phyloP scores from a whole-genome alignment of 139 green algal species.

The Coccomyxa sp. region DNA sequence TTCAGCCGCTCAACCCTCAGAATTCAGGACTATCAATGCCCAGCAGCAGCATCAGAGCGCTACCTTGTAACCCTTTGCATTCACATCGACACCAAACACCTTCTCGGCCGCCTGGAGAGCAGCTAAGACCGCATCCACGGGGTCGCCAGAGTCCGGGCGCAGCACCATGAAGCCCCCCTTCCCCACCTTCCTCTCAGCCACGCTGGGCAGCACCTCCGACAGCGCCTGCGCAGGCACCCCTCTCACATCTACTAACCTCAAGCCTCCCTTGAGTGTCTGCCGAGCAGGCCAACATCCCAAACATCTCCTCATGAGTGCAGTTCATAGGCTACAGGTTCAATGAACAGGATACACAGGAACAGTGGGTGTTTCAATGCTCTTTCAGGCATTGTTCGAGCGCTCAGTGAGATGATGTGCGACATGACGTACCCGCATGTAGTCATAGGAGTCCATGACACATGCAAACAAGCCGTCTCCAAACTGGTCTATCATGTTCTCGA shows the following conservation, averaged over 20 bases:
- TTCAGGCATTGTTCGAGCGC: too few relatives aligned
- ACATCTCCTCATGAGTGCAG: too few relatives aligned
- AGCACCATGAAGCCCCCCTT: constrained; percentile 81
- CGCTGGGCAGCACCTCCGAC: constrained; percentile 63
- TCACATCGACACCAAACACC: constrained; percentile 68
- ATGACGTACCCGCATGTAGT: constrained; percentile 64
- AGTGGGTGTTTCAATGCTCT: too few relatives aligned
- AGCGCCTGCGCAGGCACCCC: constrained; percentile 49
- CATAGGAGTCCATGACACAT: constrained; percentile 87
- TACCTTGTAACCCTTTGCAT: constrained; percentile 70
- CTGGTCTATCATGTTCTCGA: constrained; percentile 85
- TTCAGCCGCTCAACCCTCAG: background rate
- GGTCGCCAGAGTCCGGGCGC: constrained; percentile 83
- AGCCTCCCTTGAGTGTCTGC: background rate
- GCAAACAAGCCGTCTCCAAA: constrained; percentile 78
- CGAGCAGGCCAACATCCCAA: too few relatives aligned
- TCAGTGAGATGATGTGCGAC: background rate
- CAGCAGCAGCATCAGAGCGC: background rate
- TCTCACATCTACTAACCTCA: background rate
- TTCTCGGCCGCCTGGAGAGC: constrained; percentile 51
- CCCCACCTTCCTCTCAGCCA: constrained; percentile 55
- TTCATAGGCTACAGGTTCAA: too few relatives aligned
- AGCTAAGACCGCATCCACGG: constrained; percentile 68
- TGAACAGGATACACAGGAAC: too few relatives aligned
- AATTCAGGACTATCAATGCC: background rate